Evolutionary conservation across 1,284 basidiomycete genomes (phyloP), one percentile per base, ranked within the genome.

Genomic region (Tylopilus sp.): DNA sequence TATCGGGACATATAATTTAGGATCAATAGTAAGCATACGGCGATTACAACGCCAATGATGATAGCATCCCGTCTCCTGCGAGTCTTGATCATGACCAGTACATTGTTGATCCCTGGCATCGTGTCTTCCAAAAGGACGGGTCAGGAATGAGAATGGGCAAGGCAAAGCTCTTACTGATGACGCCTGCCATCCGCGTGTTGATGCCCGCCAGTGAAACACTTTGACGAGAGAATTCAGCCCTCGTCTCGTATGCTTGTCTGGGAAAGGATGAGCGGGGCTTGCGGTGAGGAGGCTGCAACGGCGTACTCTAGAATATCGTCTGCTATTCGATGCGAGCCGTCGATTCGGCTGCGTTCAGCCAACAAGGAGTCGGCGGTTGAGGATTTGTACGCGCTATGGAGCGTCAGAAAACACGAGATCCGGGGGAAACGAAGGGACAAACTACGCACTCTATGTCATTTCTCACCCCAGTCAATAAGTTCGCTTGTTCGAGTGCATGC

Each of bases 241-340:
- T 84, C 0, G 96, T 98, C 58, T 94, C 96, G 61, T 97, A 97
- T 26, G 97, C 97, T 84, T 99, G 96, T 45, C 94, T 97, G 56
- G 40, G 41, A 41, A 23, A 55, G 41, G 26, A 40, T 63, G 29
- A 58, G 37, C 31, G 40, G 31, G 15, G 1, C n/a, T 39, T 37
- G 45, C 10, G n/a, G 31, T 44, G 56, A 46, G 36, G 31, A 26
- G 41, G 39, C 23, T 36, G n/a, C 33, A 19, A 39, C 25, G 21
- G 68, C 85, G 55, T 63, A 97, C 94, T 89, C 81, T 16, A 98
- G 74, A 30, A 95, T 82, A 40, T 91, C 89, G 65, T 99, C 96
- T 29, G 93, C 89, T 94, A 98, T 97, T 55, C 81, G 75, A 71
- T 98, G 94, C 21, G 89, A 92, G 57, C 84, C 90, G 69, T 98